Percentiles rank a stretch among this genome's conserved stretches.
Evolutionary conservation across 2,329 filamentous ascomycete species (phyloP).

Genomic region (Trichoderma koningiopsis): DNA sequence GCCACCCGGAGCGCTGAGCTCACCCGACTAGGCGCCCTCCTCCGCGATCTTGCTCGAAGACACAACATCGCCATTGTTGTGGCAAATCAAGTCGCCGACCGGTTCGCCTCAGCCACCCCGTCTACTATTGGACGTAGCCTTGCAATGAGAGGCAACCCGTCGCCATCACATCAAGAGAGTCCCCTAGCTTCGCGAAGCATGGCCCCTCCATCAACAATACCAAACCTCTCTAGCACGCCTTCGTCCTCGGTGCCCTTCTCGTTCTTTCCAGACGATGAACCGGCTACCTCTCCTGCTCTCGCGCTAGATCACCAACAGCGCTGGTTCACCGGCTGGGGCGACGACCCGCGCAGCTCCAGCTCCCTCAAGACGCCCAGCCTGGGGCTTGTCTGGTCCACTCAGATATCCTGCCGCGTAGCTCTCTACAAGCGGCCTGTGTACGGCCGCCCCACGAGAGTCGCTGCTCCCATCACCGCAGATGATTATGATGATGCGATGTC

Average conservation of each 20-base stretch:
- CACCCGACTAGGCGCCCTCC: slow-evolving; percentile 70
- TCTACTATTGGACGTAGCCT: neutral
- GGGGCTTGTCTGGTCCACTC: slow-evolving; percentile 88
- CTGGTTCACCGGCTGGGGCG: slow-evolving; percentile 96
- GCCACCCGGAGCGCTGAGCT: slow-evolving; percentile 77
- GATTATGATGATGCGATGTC: slow-evolving; percentile 46
- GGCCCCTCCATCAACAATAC: slow-evolving; percentile 35
- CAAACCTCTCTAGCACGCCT: slow-evolving; percentile 39
- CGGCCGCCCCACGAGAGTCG: slow-evolving; percentile 40
- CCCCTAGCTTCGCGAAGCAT: slow-evolving; percentile 53
- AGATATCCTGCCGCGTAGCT: slow-evolving; percentile 80
- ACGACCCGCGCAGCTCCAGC: slow-evolving; percentile 54
- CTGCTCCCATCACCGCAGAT: slow-evolving; percentile 42
- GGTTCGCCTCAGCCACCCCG: slow-evolving; percentile 55
- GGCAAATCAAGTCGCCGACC: slow-evolving; percentile 93
- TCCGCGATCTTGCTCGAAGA: slow-evolving; percentile 74
- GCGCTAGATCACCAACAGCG: slow-evolving; percentile 86
- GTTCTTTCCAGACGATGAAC: slow-evolving; percentile 36
- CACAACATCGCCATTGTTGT: slow-evolving; percentile 84
- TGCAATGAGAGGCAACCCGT: neutral
- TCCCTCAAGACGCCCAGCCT: slow-evolving; percentile 79
- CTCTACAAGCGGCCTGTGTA: slow-evolving; percentile 71
- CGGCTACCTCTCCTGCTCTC: slow-evolving; percentile 55
- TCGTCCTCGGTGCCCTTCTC: slow-evolving; percentile 43
- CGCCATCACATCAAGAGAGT: slow-evolving; percentile 41